A percentile compares a stretch with the other conserved stretches of the same genome.
phyloP scores from a whole-genome alignment of 2,329 filamentous ascomycete species.

The Spiromastix sp. region DNA sequence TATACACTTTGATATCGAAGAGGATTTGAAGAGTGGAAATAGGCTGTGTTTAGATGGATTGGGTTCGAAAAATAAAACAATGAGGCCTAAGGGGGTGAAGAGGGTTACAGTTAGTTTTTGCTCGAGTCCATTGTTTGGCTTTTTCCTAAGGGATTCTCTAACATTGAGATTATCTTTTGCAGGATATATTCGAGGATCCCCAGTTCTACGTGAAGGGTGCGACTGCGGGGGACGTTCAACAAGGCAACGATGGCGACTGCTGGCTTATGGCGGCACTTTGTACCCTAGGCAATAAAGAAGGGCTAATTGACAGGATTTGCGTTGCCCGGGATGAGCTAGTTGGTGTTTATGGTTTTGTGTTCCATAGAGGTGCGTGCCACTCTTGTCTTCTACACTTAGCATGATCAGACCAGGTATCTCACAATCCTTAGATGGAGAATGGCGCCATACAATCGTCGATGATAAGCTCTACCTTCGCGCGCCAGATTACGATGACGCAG shows the following conservation, averaged over 20 bases:
- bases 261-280: conserved; percentile 77
- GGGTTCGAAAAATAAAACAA: conserved; percentile 23
- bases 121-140: conserved; percentile 7
- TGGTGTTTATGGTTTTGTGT: conserved; percentile 79
- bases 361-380: conserved; percentile 50
- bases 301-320: conserved; percentile 62
- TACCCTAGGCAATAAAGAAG: conserved; percentile 62
- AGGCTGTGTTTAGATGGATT: conserved; percentile 44
- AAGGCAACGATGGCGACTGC: conserved; percentile 71
- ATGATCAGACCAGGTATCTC: not conserved
- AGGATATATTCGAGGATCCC: conserved; percentile 69
- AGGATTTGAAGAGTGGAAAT: conserved; percentile 54
- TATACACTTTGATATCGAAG: conserved; percentile 76
- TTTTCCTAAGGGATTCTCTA: conserved; percentile 8
- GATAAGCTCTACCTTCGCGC: conserved; percentile 81
- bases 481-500: conserved; percentile 69
- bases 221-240: conserved; percentile 65
- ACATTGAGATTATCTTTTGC: conserved; percentile 16
- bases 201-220: conserved; percentile 70
- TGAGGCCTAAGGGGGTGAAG: conserved; percentile 62
- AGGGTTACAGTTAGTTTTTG: conserved; percentile 44
- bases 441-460: conserved; percentile 85
- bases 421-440: conserved; percentile 58
- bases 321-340: conserved; percentile 62
- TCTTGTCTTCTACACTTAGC: not conserved